Conservation (phyloP, 75 land plant genomes). For the Sequoiadendron giganteum region DNA sequence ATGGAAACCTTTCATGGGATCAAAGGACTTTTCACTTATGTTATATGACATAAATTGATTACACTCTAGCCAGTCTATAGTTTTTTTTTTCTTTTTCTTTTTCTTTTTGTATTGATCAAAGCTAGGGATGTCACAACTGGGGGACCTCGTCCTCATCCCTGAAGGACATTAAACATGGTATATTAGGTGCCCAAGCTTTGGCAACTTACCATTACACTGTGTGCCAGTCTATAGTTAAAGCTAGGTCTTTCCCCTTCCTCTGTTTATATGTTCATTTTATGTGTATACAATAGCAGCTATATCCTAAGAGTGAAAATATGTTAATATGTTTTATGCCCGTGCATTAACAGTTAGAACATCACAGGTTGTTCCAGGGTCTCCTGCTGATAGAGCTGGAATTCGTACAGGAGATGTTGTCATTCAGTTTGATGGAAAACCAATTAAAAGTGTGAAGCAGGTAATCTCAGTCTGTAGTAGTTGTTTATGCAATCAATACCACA, state of each 20-base stretch:
- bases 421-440: slow-evolving; percentile 75
- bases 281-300: not conserved
- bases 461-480: slow-evolving; percentile 11
- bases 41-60: not conserved
- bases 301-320: not conserved
- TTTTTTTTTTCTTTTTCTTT: not conserved
- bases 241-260: not conserved
- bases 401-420: slow-evolving; percentile 84
- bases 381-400: slow-evolving; percentile 85
- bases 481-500: not conserved
- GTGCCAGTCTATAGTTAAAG: not conserved
- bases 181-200: too few species aligned
- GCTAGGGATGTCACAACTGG: too few species aligned
- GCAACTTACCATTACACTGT: too few species aligned
- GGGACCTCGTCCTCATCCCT: too few species aligned
- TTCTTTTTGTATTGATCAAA: too few species aligned
- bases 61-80: not conserved
- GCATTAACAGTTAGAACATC: not conserved
- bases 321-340: not conserved
- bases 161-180: too few species aligned
- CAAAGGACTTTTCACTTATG: not conserved
- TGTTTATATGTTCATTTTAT: not conserved
- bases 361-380: slow-evolving; percentile 92
- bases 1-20: not conserved
- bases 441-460: slow-evolving; percentile 67